Conservation (phyloP, 306 rosid species). For the Luffa acutangula region DNA sequence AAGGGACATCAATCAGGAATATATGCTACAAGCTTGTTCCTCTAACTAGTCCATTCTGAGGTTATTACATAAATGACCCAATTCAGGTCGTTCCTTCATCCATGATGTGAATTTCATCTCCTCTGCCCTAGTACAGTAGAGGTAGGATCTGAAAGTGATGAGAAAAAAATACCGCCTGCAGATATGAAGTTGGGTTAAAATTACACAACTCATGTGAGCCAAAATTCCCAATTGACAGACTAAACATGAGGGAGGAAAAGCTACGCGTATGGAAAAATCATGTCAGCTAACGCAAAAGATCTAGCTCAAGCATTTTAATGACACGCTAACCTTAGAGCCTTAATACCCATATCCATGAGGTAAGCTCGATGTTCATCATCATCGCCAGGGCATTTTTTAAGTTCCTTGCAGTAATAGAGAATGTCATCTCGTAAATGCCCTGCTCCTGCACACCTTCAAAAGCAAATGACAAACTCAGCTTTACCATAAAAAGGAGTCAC, state of each 20-base stretch:
- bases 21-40: background rate
- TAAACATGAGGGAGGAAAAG: background rate
- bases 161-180: constrained; percentile 85
- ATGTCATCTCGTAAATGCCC: constrained; percentile 84
- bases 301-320: background rate
- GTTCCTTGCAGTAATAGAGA: constrained; percentile 53
- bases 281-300: background rate
- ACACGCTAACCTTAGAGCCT: constrained; percentile 56
- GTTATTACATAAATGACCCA: constrained; percentile 77
- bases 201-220: background rate
- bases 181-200: background rate
- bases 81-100: constrained; percentile 91
- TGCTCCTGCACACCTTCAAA: constrained; percentile 72
- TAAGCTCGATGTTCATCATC: constrained; percentile 64
- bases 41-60: constrained; percentile 57
- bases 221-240: background rate
- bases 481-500: background rate
- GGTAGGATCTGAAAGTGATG: constrained; percentile 79
- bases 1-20: background rate
- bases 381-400: constrained; percentile 36
- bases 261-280: background rate
- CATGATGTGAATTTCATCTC: constrained; percentile 40
- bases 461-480: constrained; percentile 22
- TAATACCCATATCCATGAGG: constrained; percentile 69
- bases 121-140: constrained; percentile 44